Percentiles rank a stretch among this genome's conserved stretches.
These are phyloP conservation scores for Geranium rotundifolium DNA, from an alignment of 345 rosid species.

Conservation along the genomic window DNA sequence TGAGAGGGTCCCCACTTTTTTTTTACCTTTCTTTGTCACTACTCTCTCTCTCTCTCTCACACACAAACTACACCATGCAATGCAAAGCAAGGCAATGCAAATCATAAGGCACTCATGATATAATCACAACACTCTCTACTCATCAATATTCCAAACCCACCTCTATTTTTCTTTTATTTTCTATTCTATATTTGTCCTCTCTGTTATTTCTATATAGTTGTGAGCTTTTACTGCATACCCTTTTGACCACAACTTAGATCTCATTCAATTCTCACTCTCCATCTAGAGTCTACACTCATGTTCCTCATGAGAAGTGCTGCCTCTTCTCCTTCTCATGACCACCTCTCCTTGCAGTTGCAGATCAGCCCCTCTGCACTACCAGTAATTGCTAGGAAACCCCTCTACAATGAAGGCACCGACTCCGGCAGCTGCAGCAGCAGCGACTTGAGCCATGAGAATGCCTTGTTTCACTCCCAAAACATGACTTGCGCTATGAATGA, in stretches of 20 bases:
- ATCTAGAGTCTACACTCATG: slow-evolving; percentile 7
- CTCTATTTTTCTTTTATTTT: background rate
- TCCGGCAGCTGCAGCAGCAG: slow-evolving; percentile 46
- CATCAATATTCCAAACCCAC: background rate
- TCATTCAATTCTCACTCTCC: background rate
- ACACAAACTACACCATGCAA: slow-evolving; percentile 22
- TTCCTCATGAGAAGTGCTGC: background rate
- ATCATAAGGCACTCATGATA: slow-evolving; percentile 80
- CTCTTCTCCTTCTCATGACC: slow-evolving; percentile 18
- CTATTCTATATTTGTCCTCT: background rate
- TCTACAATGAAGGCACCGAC: slow-evolving; percentile 11
- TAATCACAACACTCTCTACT: slow-evolving; percentile 29
- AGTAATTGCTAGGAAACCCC: background rate
- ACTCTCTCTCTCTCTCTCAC: slow-evolving; percentile 9
- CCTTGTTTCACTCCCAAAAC: slow-evolving; percentile 17
- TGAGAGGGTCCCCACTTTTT: slow-evolving; percentile 2
- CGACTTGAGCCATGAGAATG: slow-evolving; percentile 63
- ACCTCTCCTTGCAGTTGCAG: slow-evolving; percentile 76
- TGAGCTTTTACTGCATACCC: background rate
- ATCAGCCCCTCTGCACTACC: slow-evolving; percentile 53
- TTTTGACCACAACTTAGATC: background rate
- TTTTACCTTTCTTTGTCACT: slow-evolving; percentile 20
- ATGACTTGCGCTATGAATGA: slow-evolving; percentile 7
- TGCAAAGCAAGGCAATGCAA: slow-evolving; percentile 38
- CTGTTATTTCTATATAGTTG: no score